Percentiles rank a stretch among this genome's conserved stretches.
Evolutionary conservation across 768 basidiomycete species (phyloP).

Genomic region (Termitomyces sp.): DNA sequence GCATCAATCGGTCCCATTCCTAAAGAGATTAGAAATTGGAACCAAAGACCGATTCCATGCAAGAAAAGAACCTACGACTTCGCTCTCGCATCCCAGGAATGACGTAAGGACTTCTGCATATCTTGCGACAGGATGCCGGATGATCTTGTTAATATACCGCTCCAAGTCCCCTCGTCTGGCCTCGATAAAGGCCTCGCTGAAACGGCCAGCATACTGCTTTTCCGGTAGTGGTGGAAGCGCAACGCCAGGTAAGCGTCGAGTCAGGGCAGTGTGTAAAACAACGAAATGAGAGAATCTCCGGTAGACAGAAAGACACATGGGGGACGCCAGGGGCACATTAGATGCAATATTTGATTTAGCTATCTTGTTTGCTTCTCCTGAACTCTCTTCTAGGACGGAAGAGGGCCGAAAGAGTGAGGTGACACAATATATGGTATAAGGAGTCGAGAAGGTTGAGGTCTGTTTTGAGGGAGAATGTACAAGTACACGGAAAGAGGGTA

Average conservation of each 20-base stretch:
- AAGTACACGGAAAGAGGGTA: conserved; percentile 68
- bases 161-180: conserved; percentile 79
- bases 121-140: conserved; percentile 72
- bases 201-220: conserved; percentile 80
- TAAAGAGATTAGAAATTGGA: conserved; percentile 21
- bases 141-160: conserved; percentile 66
- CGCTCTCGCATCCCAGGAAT: conserved; percentile 75
- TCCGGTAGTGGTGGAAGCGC: conserved; percentile 81
- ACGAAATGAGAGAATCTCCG: conserved; percentile 86
- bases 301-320: conserved; percentile 66
- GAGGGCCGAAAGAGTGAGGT: conserved; percentile 64
- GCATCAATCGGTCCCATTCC: conserved; percentile 71
- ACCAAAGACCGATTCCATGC: conserved; percentile 3
- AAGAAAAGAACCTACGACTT: conserved; percentile 52
- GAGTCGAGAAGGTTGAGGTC: conserved; percentile 54
- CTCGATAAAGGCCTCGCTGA: conserved; percentile 80
- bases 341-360: conserved; percentile 5
- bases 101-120: conserved; percentile 78
- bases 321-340: conserved; percentile 25
- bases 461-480: conserved; percentile 83
- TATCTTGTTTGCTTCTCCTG: conserved; percentile 13
- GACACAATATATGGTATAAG: conserved; percentile 73
- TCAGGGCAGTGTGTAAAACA: conserved; percentile 68
- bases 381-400: conserved; percentile 8
- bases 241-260: conserved; percentile 68